Evolutionary conservation across 2,329 filamentous ascomycete genomes (phyloP), one percentile per base, ranked within the genome.

Genomic region (Calonectria henricotiae): DNA sequence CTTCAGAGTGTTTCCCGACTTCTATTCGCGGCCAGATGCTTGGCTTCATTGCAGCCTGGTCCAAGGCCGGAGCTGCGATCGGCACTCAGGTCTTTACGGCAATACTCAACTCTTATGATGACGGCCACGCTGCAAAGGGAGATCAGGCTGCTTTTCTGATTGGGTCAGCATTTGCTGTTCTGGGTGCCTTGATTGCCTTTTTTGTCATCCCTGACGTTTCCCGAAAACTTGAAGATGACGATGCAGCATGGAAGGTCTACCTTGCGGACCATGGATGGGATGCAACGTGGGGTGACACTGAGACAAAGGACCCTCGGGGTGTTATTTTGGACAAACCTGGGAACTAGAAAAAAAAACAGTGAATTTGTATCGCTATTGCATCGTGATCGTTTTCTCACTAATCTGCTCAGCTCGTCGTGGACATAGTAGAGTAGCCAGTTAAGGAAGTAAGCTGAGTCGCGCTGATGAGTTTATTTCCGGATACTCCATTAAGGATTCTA

Each of bases 11-110:
- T 30, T 88, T 87, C 76, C 85, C 86, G 0, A 88, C 86, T 0
- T 83, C 84, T 0, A 81, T 88, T 3, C 81, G 86, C 1, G 86
- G 86, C 0, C 85, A 87, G 62, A 86, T 85, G 76, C 81, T 87
- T 68, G 86, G 86, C 1, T 80, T 88, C 61, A 82, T 85, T 0
- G 80, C 85, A 0, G 86, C 86, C 0, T 83, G 83, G 20, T 85
- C 84, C 13, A 88, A 88, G 68, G 85, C 85, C 1, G 86, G 86
- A 0, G 85, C 86, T 0, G 85, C 86, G 0, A 84, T 88, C 20
- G 86, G 86, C 0, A 88, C 85, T 0, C 80, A 86, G 66, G 85
- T 86, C 3, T 89, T 89, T 67, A 86, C 82, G 0, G 84, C 86
- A 0, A 88, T 89, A 51, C 83, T 87, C 37, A 81, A 84, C 62